A percentile compares a stretch with the other conserved stretches of the same genome.
These are phyloP conservation scores for Nicotiana rustica DNA, from an alignment of 305 asterid genomes.

Conservation along the genomic window DNA sequence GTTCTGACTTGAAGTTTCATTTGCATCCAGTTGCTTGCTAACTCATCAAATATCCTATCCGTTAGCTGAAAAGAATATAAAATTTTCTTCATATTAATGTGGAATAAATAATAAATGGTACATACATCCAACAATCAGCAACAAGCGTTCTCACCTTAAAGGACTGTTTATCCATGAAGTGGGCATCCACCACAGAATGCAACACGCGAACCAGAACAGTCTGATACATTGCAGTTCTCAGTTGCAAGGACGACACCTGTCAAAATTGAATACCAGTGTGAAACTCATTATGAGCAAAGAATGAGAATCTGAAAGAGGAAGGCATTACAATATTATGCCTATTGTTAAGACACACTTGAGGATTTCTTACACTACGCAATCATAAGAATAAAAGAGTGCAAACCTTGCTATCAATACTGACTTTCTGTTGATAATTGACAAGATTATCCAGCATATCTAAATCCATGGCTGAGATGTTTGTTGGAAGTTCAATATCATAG, in stretches of 20 bases:
- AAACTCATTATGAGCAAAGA: conserved; percentile 17
- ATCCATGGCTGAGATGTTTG: conserved; percentile 50
- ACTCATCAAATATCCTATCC: conserved; percentile 69
- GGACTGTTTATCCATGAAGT: conserved; percentile 63
- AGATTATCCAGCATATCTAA: conserved; percentile 57
- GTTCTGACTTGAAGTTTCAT: conserved; percentile 63
- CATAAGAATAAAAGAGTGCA: conserved; percentile 34
- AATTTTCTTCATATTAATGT: conserved; percentile 28
- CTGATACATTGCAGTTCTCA: conserved; percentile 61
- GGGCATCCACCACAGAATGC: conserved; percentile 67
- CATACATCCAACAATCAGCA: conserved; percentile 26
- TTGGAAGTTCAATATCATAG: conserved; percentile 62
- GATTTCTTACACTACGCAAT: neutral
- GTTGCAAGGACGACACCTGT: conserved; percentile 54
- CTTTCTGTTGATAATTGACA: conserved; percentile 41
- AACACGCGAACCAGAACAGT: conserved; percentile 67
- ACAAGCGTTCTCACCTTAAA: conserved; percentile 54
- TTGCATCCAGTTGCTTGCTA: conserved; percentile 73
- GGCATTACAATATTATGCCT: neutral
- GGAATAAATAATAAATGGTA: neutral
- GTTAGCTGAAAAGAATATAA: conserved; percentile 57
- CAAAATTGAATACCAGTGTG: neutral
- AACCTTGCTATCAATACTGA: conserved; percentile 50
- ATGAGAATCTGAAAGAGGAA: neutral
- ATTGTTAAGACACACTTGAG: neutral